phyloP scores from a whole-genome alignment of 768 basidiomycete species.

The Boletus reticuloceps region DNA sequence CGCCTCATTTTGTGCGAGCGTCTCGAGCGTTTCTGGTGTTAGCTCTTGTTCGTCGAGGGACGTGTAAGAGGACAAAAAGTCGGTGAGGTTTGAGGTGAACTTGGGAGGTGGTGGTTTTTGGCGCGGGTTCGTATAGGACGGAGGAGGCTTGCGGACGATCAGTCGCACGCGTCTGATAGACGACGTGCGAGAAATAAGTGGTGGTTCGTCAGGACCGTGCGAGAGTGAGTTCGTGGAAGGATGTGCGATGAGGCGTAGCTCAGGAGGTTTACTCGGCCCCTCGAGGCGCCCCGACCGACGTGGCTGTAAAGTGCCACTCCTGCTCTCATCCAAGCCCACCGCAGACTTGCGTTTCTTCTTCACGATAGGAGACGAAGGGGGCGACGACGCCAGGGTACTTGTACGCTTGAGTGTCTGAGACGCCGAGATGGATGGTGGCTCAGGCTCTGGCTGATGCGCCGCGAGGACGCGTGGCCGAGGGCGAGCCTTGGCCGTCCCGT shows the following conservation, averaged over 20 bases:
- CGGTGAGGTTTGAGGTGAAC: slow-evolving; percentile 51
- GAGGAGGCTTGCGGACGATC: slow-evolving; percentile 63
- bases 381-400: slow-evolving; percentile 18
- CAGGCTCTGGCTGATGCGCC: slow-evolving; percentile 1
- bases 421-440: slow-evolving; percentile 7
- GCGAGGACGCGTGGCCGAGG: slow-evolving; percentile 4
- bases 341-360: slow-evolving; percentile 29
- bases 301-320: background rate
- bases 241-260: background rate
- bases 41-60: slow-evolving; percentile 51
- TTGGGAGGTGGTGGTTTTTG: slow-evolving; percentile 60
- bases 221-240: background rate
- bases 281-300: slow-evolving; percentile 24
- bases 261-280: slow-evolving; percentile 10
- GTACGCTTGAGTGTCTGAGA: slow-evolving; percentile 26
- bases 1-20: slow-evolving; percentile 43
- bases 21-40: slow-evolving; percentile 36
- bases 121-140: slow-evolving; percentile 57
- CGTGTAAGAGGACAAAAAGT: slow-evolving; percentile 62
- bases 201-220: background rate
- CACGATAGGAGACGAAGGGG: slow-evolving; percentile 17
- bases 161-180: slow-evolving; percentile 61
- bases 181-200: slow-evolving; percentile 13
- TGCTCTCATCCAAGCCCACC: slow-evolving; percentile 1
- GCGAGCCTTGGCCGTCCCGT: slow-evolving; percentile 9